These are phyloP conservation scores for Cyanodermella asteris DNA, from an alignment of 2,329 filamentous ascomycete species.

Conservation along the genomic window DNA sequence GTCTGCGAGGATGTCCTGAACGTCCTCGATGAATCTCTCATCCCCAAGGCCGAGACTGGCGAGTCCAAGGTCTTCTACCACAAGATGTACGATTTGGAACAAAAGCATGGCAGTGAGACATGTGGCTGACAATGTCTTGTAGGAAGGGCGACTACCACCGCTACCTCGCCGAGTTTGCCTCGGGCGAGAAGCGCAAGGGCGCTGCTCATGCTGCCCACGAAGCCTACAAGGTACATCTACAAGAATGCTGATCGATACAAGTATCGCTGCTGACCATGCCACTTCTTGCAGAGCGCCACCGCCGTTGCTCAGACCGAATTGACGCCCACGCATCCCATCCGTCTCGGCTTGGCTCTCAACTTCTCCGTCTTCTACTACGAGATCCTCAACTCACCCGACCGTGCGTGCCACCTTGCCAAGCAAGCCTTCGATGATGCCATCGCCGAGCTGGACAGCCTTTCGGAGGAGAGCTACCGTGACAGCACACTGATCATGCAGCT, in stretches of 20 bases:
- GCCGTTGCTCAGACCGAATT: constrained; percentile 96
- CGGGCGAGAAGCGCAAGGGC: constrained; percentile 76
- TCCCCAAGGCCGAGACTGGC: constrained; percentile 86
- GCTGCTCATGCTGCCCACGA: constrained; percentile 74
- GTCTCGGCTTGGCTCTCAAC: constrained; percentile 90
- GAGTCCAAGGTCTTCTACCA: constrained; percentile 99
- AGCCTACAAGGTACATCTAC: constrained; percentile 71
- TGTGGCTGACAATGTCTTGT: too few relatives aligned
- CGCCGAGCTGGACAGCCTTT: constrained; percentile 91
- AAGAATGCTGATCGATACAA: neutral
- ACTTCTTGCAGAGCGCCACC: constrained; percentile 84
- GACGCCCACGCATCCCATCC: constrained; percentile 92
- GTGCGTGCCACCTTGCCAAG: constrained; percentile 95
- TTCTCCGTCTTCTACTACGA: constrained; percentile 99
- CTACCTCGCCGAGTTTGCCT: constrained; percentile 83
- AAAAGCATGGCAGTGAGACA: constrained; percentile 4
- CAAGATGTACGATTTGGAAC: constrained; percentile 61
- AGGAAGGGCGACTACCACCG: constrained; percentile 98
- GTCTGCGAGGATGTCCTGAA: constrained; percentile 96
- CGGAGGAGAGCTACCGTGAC: constrained; percentile 95
- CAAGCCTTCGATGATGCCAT: constrained; percentile 98
- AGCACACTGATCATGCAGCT: constrained; percentile 99
- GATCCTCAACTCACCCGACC: constrained; percentile 94
- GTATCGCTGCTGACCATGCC: constrained; percentile 7
- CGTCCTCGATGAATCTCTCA: constrained; percentile 78